Percentiles rank a stretch among this genome's conserved stretches.
These are phyloP conservation scores for Pestalotiopsis sp. DNA, from an alignment of 2,329 filamentous ascomycete genomes.

Conservation along the genomic window DNA sequence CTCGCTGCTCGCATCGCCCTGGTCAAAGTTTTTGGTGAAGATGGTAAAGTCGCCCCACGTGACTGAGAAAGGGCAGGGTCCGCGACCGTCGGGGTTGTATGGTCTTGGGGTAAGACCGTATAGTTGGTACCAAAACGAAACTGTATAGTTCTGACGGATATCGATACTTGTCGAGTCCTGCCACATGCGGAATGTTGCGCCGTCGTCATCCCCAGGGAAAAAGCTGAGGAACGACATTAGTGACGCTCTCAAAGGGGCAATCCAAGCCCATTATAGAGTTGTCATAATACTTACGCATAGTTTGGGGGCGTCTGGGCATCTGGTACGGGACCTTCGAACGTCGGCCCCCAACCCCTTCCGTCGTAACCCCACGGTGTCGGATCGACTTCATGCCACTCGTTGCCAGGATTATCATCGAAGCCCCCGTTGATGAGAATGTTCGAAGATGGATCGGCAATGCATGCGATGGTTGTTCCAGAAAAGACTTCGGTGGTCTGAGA, in stretches of 20 bases:
- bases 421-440: neutral
- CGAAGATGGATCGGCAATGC: neutral
- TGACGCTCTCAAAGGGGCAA: neutral
- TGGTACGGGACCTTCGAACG: neutral
- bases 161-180: neutral
- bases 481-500: neutral
- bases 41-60: neutral
- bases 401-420: neutral
- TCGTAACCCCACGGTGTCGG: neutral
- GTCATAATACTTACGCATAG: neutral
- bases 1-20: neutral
- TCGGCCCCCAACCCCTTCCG: neutral
- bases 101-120: neutral
- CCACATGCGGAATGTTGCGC: neutral
- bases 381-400: neutral
- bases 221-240: neutral
- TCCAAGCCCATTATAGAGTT: neutral
- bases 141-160: neutral
- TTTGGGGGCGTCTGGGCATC: neutral
- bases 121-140: neutral
- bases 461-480: neutral
- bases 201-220: neutral
- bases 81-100: neutral
- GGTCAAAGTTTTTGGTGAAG: neutral
- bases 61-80: neutral